Base-by-base conservation (phyloP, 129 eudicot genomes). In the Heracleum sosnowskyi region DNA sequence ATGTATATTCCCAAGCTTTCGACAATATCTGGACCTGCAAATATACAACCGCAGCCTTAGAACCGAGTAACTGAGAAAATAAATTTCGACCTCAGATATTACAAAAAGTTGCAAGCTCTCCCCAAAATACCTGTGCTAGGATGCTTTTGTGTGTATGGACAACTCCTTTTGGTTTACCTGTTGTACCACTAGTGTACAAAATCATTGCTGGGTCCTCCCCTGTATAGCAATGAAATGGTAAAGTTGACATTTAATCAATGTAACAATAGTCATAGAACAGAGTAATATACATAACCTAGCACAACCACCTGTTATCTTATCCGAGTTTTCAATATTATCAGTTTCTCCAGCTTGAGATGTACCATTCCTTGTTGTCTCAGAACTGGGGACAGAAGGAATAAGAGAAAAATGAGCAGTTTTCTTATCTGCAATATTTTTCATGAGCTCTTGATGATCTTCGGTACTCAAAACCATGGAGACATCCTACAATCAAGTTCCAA, bases 131-230 rank as follows among this genome's bases (percentile, higher is more conserved):
- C 99, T 92, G 99, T 49, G 97, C 91, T 76, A 96, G 88, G 66
- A 96, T 86, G 74, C 97, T 86, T 81, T 83, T 80, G 76, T 96
- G 99, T 31, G 99, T 96, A 82, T 96, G 97, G 55, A 96, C 97
- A 86, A 85, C 99, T 77, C 99, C 99, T 89, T 95, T 96, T 53
- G 99, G 99, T 84, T 92, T 96, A 28, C 99, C 99, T 44, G 99
- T 96, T 68, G 99, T 96, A 63, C 99, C 99, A 44, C 99, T 96
- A 79, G 97, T 96, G 88, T 96, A 96, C 83, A 96, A 80, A 80
- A 96, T 89, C 84, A 96, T 82, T 51, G 99, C 99, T 22, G 96
- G 91, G 70, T 88, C 91, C 84, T 89, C 91, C 41, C 83, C 98
- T 89, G 80, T 62, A 80, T 39, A 11, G 68, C 49, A 73, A 17